These are phyloP conservation scores for Globisporangium recalcitrans DNA, from an alignment of 352 stramenopile genomes.

Conservation along the genomic window DNA sequence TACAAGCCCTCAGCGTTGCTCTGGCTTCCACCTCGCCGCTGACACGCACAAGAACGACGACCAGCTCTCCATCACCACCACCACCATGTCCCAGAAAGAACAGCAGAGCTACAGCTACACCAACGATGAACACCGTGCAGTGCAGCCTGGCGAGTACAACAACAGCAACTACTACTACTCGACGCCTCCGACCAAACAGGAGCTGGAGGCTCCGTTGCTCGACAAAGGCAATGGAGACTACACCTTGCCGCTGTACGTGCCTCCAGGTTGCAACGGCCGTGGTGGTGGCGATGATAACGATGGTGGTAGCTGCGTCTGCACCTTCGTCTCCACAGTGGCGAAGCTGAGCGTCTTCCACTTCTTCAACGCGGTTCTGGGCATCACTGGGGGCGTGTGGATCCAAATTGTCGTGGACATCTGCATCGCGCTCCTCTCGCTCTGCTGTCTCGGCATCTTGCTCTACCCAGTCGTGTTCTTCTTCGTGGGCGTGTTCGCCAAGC, in stretches of 20 bases:
- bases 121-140: background rate
- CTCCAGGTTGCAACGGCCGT: conserved; percentile 14
- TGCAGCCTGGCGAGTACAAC: conserved; percentile 1
- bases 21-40: too few species aligned
- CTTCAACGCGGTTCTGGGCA: conserved; percentile 46
- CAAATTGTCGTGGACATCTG: conserved; percentile 27
- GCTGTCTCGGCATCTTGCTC: conserved; percentile 45
- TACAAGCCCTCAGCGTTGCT: too few species aligned
- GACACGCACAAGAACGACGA: too few species aligned
- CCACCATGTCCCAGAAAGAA: background rate
- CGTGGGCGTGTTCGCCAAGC: conserved; percentile 43
- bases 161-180: background rate
- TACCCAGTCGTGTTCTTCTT: conserved; percentile 50
- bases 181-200: background rate
- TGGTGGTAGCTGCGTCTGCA: conserved; percentile 17
- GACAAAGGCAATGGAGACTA: background rate
- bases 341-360: conserved; percentile 57
- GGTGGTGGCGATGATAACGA: background rate
- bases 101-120: background rate
- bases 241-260: conserved; percentile 14
- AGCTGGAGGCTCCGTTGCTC: background rate
- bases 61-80: too few species aligned
- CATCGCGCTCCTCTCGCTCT: conserved; percentile 43
- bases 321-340: conserved; percentile 5
- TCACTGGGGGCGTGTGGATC: conserved; percentile 33